Evolutionary conservation across 305 asterid genomes (phyloP), one percentile per base, ranked within the genome.

Genomic region (Fraxinus baroniana): DNA sequence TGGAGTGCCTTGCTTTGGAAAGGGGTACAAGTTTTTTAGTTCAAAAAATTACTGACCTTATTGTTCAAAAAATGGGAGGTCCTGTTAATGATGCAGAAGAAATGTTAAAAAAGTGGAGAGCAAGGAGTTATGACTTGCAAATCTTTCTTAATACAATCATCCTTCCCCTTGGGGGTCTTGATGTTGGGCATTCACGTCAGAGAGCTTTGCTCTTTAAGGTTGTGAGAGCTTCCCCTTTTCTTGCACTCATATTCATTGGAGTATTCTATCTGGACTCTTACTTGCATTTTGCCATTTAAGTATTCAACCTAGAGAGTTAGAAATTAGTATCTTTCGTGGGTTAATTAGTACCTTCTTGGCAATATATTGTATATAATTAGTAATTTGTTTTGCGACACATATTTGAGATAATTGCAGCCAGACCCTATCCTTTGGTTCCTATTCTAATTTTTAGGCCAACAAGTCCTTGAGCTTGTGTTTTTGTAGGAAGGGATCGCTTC

Each of bases 201-300:
- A 92, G 98, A 88, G 98, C 99, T 83, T 89, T 96, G 77, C 98
- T 96, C 60, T 96, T 96, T 86, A 96, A 96, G 99, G 99, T 96
- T 80, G 89, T 80, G 79, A 86, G 82, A 85, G 80, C 86, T 70
- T 78, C 80, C 81, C 78, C 80, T 84, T 60, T 80, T 75, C 49
- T 57, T 28, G 4, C 73, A 46, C 79, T 85, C 82, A 55, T 72
- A 15, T 22, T 74, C 73, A 22, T 62, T 4, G 5, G 10, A 24
- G 70, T 2, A 57, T 9, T 39, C n/a, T 78, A 24, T 77, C 24
- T 78, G 55, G 57, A 28, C 79, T 72, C 70, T 33, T 35, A 24
- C 7, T n/a, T 39, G 72, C 78, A 46, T 44, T 66, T 82, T 73
- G 28, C n/a, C 2, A 5, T 7, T 33, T n/a, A 36, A 33, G 24